phyloP scores from a whole-genome alignment of 2,329 filamentous ascomycete genomes.

The Phyllosticta capitalensis region DNA sequence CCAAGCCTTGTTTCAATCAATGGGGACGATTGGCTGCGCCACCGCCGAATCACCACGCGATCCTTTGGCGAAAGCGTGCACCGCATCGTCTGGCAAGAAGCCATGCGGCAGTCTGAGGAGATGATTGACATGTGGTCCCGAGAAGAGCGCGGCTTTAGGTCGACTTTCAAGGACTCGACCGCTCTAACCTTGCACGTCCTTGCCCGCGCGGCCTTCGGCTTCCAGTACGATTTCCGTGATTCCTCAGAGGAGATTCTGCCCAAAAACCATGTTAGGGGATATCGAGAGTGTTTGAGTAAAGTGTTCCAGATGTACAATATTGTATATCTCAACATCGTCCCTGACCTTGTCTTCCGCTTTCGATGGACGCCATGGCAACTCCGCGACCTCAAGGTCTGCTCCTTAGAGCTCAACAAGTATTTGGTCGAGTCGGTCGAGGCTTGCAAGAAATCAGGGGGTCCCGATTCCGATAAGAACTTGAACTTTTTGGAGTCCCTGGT shows the following conservation, averaged over 20 bases:
- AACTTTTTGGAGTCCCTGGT: conserved; percentile 6
- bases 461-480: not conserved
- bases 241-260: not conserved
- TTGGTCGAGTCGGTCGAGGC: conserved; percentile 1
- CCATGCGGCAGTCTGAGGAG: conserved; percentile 13
- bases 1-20: not conserved
- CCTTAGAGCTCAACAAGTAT: not conserved
- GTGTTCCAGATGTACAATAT: conserved; percentile 20
- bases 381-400: not conserved
- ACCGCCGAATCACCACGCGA: conserved; percentile 17
- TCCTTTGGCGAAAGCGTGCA: conserved; percentile 22
- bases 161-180: conserved; percentile 20
- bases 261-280: conserved; percentile 13
- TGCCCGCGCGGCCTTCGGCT: conserved; percentile 28
- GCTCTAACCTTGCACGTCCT: conserved; percentile 31
- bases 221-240: conserved; percentile 15
- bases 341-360: conserved; percentile 11
- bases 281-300: conserved; percentile 18
- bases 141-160: not conserved
- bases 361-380: conserved; percentile 1
- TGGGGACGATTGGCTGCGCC: conserved; percentile 19
- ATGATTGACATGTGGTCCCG: conserved; percentile 17
- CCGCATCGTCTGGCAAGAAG: conserved; percentile 18
- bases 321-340: conserved; percentile 8
- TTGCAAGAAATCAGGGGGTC: not conserved